Percentiles rank a stretch among this genome's conserved stretches.
phyloP scores from a whole-genome alignment of 1,284 basidiomycete genomes.

The Hortiboletus rubellus region DNA sequence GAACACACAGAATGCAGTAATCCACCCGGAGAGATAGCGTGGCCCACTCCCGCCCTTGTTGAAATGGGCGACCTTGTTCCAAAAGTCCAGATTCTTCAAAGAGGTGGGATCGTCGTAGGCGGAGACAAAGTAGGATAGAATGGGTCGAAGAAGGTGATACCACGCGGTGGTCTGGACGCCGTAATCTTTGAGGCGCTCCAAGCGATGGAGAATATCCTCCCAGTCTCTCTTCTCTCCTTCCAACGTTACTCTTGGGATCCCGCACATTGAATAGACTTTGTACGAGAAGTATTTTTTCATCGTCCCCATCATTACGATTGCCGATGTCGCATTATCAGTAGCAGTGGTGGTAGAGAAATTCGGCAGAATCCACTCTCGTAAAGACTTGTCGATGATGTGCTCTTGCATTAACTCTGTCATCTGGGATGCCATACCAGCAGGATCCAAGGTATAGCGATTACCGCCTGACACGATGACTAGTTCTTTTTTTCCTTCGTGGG shows the following conservation, averaged over 20 bases:
- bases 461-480: conserved; percentile 8
- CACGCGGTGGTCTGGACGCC: conserved; percentile 15
- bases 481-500: conserved; percentile 8
- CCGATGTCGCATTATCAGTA: neutral
- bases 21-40: neutral
- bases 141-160: conserved; percentile 33
- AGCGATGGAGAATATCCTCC: conserved; percentile 23
- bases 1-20: neutral
- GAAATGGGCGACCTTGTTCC: conserved; percentile 30
- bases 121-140: conserved; percentile 34
- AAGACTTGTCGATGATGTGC: neutral
- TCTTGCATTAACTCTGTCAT: neutral
- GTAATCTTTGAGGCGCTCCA: conserved; percentile 35
- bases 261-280: conserved; percentile 30
- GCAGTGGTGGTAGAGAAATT: conserved; percentile 11
- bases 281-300: conserved; percentile 41
- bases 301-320: conserved; percentile 41
- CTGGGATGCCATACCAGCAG: neutral
- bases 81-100: conserved; percentile 32
- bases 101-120: conserved; percentile 33
- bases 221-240: conserved; percentile 36
- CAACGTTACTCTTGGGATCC: conserved; percentile 46
- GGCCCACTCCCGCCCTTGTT: neutral
- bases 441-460: neutral
- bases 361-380: neutral